phyloP scores from a whole-genome alignment of 1,284 basidiomycete species.

The Schizophyllum amplum region DNA sequence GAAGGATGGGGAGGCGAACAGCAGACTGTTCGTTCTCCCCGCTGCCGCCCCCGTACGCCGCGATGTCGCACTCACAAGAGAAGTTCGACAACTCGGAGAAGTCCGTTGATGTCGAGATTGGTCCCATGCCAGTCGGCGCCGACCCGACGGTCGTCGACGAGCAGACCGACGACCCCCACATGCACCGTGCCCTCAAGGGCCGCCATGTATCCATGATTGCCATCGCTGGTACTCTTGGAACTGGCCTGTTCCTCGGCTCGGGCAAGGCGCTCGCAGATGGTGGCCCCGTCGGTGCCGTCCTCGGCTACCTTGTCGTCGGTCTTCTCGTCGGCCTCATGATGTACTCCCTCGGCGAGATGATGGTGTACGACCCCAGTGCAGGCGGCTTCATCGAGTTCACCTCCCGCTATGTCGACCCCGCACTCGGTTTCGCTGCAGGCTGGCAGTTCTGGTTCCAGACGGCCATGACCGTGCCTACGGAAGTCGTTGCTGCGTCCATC shows the following conservation, averaged over 20 bases:
- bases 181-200: constrained; percentile 23
- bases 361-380: constrained; percentile 26
- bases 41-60: too few relatives aligned
- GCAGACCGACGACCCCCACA: constrained; percentile 6
- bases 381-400: constrained; percentile 35
- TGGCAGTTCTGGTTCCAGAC: constrained; percentile 24
- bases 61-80: too few relatives aligned
- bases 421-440: constrained; percentile 37
- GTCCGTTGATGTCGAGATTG: constrained; percentile 9
- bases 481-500: constrained; percentile 13
- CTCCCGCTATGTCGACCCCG: constrained; percentile 41
- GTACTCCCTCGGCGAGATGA: constrained; percentile 24
- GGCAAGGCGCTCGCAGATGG: constrained; percentile 18
- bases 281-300: constrained; percentile 17
- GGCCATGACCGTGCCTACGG: constrained; percentile 15
- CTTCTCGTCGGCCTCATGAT: constrained; percentile 23
- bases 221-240: constrained; percentile 8
- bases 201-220: constrained; percentile 28
- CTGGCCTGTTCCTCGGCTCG: constrained; percentile 15
- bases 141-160: constrained; percentile 6
- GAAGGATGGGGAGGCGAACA: too few relatives aligned
- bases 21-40: too few relatives aligned
- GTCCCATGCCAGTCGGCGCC: constrained; percentile 5
- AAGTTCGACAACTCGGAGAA: background rate
- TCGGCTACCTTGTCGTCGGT: constrained; percentile 18